phyloP scores from a whole-genome alignment of 148 eudicot species.

The Chenopodium suecicum region DNA sequence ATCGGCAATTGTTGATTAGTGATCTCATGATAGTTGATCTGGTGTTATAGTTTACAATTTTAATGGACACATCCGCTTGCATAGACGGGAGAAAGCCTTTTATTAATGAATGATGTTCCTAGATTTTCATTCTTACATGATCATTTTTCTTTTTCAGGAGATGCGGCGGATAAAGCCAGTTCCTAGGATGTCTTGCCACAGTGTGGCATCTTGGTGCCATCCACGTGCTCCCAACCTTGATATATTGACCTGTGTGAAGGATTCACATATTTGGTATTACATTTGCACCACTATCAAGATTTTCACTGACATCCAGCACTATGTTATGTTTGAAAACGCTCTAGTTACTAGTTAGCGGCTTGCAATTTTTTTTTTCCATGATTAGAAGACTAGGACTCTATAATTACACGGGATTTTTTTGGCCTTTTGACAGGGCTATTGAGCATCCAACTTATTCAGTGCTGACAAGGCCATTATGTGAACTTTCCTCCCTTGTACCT shows the following conservation, averaged over 20 bases:
- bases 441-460: conserved; percentile 97
- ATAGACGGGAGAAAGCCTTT: background rate
- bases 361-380: background rate
- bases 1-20: background rate
- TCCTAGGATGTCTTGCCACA: conserved; percentile 88
- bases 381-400: conserved; percentile 1
- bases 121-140: background rate
- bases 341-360: background rate
- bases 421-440: conserved; percentile 67
- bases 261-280: conserved; percentile 92
- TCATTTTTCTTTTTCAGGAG: conserved; percentile 58
- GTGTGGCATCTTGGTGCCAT: conserved; percentile 99
- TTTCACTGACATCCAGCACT: conserved; percentile 18
- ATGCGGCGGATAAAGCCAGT: conserved; percentile 97
- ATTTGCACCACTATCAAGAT: conserved; percentile 5
- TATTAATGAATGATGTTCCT: background rate
- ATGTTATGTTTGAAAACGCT: conserved; percentile 2
- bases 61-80: background rate
- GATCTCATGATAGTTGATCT: background rate
- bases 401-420: conserved; percentile 11
- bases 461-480: conserved; percentile 94
- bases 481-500: conserved; percentile 85
- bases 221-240: conserved; percentile 99
- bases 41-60: background rate
- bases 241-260: conserved; percentile 96